Evolutionary conservation across 1,139 yeast species (phyloP).

Genomic region (Hyphopichia buzzinii): DNA sequence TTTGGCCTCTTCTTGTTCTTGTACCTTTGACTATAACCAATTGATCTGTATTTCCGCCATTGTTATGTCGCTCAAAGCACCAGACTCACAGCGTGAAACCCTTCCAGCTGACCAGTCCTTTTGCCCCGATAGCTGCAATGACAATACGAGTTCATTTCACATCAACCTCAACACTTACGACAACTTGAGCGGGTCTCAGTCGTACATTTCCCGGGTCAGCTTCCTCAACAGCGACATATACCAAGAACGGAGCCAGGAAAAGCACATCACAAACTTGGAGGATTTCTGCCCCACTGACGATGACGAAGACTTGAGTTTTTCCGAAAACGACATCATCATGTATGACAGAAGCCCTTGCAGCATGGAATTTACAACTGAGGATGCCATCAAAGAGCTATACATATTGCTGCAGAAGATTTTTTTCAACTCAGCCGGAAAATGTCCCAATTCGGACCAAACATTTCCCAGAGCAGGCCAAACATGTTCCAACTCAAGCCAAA

Average conservation of each 20-base stretch:
- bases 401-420: too few relatives aligned
- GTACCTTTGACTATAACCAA: too few relatives aligned
- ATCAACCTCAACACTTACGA: too few relatives aligned
- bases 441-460: neutral
- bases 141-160: too few relatives aligned
- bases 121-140: too few relatives aligned
- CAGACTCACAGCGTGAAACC: too few relatives aligned
- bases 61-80: too few relatives aligned
- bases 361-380: neutral
- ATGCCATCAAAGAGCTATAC: neutral
- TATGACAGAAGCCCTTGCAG: neutral
- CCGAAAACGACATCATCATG: neutral
- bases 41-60: too few relatives aligned
- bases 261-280: neutral
- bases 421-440: too few relatives aligned
- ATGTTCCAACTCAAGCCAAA: neutral
- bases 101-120: too few relatives aligned
- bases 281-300: constrained; percentile 1
- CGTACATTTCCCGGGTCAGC: constrained; percentile 1
- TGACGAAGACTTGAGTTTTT: neutral
- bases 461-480: neutral
- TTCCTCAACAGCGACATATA: constrained; percentile 2
- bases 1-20: too few relatives aligned
- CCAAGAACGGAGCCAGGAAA: neutral
- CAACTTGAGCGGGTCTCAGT: constrained; percentile 1